Base-by-base conservation (phyloP, 1,284 basidiomycete genomes). In the Ganoderma meredithae region DNA sequence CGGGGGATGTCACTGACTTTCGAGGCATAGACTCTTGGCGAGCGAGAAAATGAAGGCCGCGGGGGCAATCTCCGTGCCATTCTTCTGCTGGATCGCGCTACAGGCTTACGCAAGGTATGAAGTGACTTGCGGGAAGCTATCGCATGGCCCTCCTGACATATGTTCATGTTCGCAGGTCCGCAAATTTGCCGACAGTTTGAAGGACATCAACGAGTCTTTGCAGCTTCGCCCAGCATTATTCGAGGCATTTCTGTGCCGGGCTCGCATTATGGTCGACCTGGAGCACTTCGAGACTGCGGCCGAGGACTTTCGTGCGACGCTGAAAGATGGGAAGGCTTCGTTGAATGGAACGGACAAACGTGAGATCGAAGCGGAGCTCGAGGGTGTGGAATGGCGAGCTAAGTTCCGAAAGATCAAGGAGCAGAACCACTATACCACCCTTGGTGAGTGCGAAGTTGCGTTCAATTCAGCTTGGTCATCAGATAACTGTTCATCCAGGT, bases 271-370 rank as follows among this genome's bases (percentile, higher is more conserved):
- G 52, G 52, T 68, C 43, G 70, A 63, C 5, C 65, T 73, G 4
- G 70, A 71, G 44, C 55, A 71, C 6, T 73, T 69, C 47, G 72
- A 73, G 19, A 44, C 64, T 1, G 72, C 72, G 2, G 65, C 64
- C 6, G 62, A 70, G n/a, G 70, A 70, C 36, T 70, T 71, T 63
- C 62, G 62, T 9, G 25, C 62, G 2, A 33, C 62, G 17, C 56
- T 67, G 8, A 62, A 67, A 22, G 47, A 55, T 19, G 59, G 62
- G 27, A 47, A 55, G 25, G 13, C 44, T 7, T 40, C 25, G 25
- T 47, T 60, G 39, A 56, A 36, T 39, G 22, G 25, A 4, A 0
- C 19, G 22, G 65, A 66, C 10, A 15, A 10, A 12, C 40, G 41
- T 9, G 19, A 19, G 44, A 53, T 67, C 31, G 44, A 63, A 40